Evolutionary conservation across 163 green algal genomes (phyloP).

Genomic region (Scenedesmus sp.): DNA sequence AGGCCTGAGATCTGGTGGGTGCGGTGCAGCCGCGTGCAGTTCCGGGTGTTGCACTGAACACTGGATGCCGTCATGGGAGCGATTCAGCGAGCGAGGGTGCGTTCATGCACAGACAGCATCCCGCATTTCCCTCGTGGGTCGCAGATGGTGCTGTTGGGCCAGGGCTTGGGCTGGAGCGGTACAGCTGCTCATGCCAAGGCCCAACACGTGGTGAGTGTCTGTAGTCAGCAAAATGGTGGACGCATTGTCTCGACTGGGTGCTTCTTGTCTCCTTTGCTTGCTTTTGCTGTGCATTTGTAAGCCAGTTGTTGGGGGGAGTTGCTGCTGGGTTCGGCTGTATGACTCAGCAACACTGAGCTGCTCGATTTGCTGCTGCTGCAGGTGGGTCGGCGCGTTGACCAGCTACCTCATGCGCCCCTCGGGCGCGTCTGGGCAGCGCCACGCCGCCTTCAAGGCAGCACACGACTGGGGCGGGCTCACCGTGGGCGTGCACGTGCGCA

Average conservation of each 20-base stretch:
- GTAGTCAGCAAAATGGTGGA: no score
- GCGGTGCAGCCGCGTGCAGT: not conserved
- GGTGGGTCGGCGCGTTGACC: not conserved
- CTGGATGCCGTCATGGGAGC: no score
- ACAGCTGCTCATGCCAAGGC: no score
- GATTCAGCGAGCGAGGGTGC: no score
- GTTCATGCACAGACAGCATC: no score
- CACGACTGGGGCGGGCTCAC: not conserved
- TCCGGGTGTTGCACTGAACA: not conserved
- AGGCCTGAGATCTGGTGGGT: conserved; percentile 44
- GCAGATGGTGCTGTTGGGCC: no score
- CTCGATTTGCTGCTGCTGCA: not conserved
- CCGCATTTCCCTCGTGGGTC: no score
- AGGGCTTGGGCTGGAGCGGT: no score
- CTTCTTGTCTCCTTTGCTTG: no score
- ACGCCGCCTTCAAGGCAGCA: not conserved
- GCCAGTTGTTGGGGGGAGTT: not conserved
- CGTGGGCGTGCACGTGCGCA: conserved; percentile 29
- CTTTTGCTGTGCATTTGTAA: not conserved
- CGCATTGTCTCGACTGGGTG: no score
- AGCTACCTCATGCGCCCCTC: conserved; percentile 39
- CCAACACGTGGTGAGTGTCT: no score
- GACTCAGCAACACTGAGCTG: no score
- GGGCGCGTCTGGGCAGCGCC: not conserved
- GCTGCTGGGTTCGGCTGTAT: not conserved